phyloP scores from a whole-genome alignment of 1,284 basidiomycete species.

The Chondrostereum purpureum region DNA sequence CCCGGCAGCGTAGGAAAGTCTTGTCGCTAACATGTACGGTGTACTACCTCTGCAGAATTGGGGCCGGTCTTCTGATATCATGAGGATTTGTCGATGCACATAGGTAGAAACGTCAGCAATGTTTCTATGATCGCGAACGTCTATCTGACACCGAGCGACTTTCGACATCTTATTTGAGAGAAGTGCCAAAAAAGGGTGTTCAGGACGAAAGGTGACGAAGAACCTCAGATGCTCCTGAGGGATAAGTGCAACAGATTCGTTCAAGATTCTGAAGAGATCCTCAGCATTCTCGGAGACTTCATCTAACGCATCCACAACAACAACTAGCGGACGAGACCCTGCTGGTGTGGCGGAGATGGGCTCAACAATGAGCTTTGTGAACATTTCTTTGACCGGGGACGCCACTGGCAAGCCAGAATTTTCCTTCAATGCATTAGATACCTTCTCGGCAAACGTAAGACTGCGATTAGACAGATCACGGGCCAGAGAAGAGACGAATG shows the following conservation, averaged over 20 bases:
- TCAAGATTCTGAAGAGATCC: neutral
- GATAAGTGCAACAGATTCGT: neutral
- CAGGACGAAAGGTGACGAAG: conserved; percentile 2
- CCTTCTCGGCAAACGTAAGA: neutral
- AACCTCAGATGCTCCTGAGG: conserved; percentile 1
- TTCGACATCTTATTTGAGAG: neutral
- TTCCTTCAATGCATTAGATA: neutral
- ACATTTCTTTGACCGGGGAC: neutral
- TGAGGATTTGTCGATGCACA: conserved; percentile 10
- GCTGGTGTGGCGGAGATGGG: too few relatives aligned
- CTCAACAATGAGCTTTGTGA: conserved; percentile 1
- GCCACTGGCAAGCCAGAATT: neutral
- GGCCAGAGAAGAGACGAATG: neutral
- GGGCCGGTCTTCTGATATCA: conserved; percentile 7
- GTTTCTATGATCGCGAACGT: neutral
- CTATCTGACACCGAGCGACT: neutral
- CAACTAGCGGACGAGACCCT: neutral
- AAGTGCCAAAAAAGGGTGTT: neutral
- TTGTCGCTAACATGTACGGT: neutral
- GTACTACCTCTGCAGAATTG: conserved; percentile 13
- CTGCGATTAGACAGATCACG: neutral
- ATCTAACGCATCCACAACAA: conserved; percentile 1
- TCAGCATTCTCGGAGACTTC: neutral
- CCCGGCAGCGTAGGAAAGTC: conserved; percentile 13
- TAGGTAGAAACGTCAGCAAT: conserved; percentile 12